Conservation (phyloP, 1,284 basidiomycete species). For the Moesziomyces parantarcticus region DNA sequence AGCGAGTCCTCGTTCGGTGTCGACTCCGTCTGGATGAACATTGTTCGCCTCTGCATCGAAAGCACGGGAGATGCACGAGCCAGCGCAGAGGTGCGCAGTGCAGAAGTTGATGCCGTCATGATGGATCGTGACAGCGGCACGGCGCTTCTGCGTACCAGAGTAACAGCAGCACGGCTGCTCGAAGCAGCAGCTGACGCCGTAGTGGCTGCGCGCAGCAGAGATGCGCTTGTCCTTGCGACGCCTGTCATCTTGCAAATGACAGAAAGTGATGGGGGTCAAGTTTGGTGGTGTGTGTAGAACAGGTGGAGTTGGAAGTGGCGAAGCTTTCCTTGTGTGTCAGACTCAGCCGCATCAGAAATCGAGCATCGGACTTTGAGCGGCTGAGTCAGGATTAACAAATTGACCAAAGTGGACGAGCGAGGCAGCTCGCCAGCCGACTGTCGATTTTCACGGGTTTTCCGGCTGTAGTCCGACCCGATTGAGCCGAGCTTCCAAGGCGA, state of each 20-base stretch:
- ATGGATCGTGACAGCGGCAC: slow-evolving; percentile 13
- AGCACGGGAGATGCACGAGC: neutral
- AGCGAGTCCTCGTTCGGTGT: slow-evolving; percentile 97
- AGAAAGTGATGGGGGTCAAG: neutral
- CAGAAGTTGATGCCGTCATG: slow-evolving; percentile 13
- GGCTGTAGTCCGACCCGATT: slow-evolving; percentile 20
- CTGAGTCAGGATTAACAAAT: slow-evolving; percentile 31
- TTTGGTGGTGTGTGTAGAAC: neutral
- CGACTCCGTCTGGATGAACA: slow-evolving; percentile 77
- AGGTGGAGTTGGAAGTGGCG: slow-evolving; percentile 16
- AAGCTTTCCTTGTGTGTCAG: slow-evolving; percentile 4
- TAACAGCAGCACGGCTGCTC: slow-evolving; percentile 4
- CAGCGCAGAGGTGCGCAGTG: slow-evolving; percentile 2
- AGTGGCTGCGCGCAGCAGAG: slow-evolving; percentile 13
- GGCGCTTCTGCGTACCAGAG: slow-evolving; percentile 2
- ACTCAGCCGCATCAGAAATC: slow-evolving; percentile 9
- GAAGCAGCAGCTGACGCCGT: slow-evolving; percentile 9
- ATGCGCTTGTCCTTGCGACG: slow-evolving; percentile 18
- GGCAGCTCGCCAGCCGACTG: too few species aligned
- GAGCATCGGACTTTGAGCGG: slow-evolving; percentile 4
- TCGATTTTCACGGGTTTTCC: slow-evolving; percentile 49
- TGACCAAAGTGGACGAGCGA: too few species aligned
- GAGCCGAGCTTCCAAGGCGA: slow-evolving; percentile 16
- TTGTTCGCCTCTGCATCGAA: slow-evolving; percentile 40
- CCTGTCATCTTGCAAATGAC: slow-evolving; percentile 12